Evolutionary conservation across 306 rosid species (phyloP).

Genomic region (Cercis canadensis): DNA sequence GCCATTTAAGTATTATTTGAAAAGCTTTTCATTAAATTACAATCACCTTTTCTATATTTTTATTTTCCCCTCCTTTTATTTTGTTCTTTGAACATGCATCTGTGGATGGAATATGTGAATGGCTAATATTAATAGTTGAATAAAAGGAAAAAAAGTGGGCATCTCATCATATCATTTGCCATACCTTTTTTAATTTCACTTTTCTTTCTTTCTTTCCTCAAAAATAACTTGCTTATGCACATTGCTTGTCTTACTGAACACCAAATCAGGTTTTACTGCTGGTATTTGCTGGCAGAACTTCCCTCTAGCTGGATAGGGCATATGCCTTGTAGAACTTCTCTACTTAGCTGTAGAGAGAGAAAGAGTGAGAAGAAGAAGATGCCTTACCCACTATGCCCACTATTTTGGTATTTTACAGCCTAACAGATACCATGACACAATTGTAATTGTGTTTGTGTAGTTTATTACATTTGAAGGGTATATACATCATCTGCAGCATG

Average conservation of each 20-base stretch:
- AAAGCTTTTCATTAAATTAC: no score
- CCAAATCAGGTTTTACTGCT: conserved; percentile 5
- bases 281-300: conserved; percentile 42
- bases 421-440: conserved; percentile 37
- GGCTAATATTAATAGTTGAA: conserved; percentile 31
- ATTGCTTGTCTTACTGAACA: conserved; percentile 45
- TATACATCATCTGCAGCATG: conserved; percentile 25
- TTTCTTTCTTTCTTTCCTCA: not conserved
- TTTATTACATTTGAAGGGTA: not conserved
- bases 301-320: conserved; percentile 52
- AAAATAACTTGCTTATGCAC: conserved; percentile 26
- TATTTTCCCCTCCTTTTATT: not conserved
- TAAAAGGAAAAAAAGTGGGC: conserved; percentile 39
- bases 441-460: not conserved
- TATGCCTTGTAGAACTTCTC: conserved; percentile 55
- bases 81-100: conserved; percentile 34
- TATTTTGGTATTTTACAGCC: conserved; percentile 61
- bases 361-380: conserved; percentile 40
- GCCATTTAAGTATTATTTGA: no score
- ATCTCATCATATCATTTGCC: conserved; percentile 43
- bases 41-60: no score
- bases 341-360: conserved; percentile 42
- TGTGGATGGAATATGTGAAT: conserved; percentile 26
- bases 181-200: not conserved
- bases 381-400: conserved; percentile 64